Percentiles rank a stretch among this genome's conserved stretches.
Evolutionary conservation across 2,329 filamentous ascomycete genomes (phyloP).

Genomic region (Ascomycota sp.): DNA sequence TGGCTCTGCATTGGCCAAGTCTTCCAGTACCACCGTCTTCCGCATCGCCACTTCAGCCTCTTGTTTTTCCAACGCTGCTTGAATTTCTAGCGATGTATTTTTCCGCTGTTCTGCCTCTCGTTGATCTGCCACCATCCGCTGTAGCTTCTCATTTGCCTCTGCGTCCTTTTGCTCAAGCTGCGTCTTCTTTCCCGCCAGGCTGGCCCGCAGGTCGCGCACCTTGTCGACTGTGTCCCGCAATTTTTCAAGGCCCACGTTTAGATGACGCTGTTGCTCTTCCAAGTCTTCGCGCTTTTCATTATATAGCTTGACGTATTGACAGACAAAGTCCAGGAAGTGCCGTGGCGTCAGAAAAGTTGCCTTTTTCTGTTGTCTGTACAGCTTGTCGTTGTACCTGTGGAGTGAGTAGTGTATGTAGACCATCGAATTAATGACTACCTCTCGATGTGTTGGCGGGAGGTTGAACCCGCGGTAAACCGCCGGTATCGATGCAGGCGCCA

Average conservation of each 20-base stretch:
- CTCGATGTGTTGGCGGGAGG: conserved; percentile 74
- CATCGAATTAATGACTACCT: conserved; percentile 93
- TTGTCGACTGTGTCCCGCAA: conserved; percentile 92
- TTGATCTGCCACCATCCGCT: conserved; percentile 93
- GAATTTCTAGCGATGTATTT: conserved; percentile 70
- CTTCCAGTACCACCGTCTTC: conserved; percentile 64
- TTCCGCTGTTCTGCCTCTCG: conserved; percentile 85
- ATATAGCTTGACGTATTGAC: conserved; percentile 92
- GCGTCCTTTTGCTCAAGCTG: conserved; percentile 85
- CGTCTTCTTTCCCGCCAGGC: conserved; percentile 81
- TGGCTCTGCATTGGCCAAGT: conserved; percentile 79
- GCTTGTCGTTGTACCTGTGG: conserved; percentile 68
- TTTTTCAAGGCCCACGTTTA: conserved; percentile 97
- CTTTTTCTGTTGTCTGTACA: conserved; percentile 82
- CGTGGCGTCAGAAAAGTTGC: conserved; percentile 85
- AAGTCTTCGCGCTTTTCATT: conserved; percentile 97
- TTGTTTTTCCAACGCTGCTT: conserved; percentile 70
- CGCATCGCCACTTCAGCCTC: conserved; percentile 71
- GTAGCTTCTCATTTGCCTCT: conserved; percentile 91
- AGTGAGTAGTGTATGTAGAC: conserved; percentile 96
- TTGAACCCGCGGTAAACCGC: conserved; percentile 74
- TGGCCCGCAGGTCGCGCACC: conserved; percentile 76
- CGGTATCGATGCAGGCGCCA: conserved; percentile 75
- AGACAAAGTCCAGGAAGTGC: conserved; percentile 95
- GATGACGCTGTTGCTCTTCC: conserved; percentile 93